Percentiles rank a stretch among this genome's conserved stretches.
These are phyloP conservation scores for Exophiala sp. DNA, from an alignment of 2,329 filamentous ascomycete species.

Conservation along the genomic window DNA sequence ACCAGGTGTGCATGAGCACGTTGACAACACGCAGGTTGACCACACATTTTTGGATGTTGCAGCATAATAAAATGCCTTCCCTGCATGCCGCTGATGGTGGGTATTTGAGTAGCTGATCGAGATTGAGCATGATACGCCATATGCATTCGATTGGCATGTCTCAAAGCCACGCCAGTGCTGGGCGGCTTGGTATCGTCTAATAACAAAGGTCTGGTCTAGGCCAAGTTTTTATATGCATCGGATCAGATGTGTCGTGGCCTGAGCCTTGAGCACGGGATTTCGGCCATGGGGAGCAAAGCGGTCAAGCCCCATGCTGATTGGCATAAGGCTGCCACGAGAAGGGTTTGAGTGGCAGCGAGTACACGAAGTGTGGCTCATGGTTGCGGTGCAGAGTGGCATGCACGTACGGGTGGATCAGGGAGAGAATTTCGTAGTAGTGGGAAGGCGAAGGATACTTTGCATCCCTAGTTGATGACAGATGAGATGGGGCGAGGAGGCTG, in stretches of 20 bases:
- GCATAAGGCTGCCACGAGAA: slow-evolving; percentile 3
- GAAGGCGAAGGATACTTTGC: background rate
- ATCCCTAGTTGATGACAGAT: too few relatives aligned
- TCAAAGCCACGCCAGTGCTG: background rate
- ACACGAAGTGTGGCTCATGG: slow-evolving; percentile 12
- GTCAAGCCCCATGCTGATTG: background rate
- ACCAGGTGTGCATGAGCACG: too few relatives aligned
- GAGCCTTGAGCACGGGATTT: background rate
- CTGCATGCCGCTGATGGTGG: too few relatives aligned
- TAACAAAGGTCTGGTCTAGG: background rate
- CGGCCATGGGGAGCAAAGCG: background rate
- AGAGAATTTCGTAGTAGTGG: background rate
- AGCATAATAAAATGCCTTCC: too few relatives aligned
- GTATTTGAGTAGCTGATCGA: too few relatives aligned
- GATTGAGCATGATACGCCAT: too few relatives aligned
- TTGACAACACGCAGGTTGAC: too few relatives aligned
- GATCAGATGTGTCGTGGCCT: background rate
- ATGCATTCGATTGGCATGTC: too few relatives aligned
- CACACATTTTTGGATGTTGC: too few relatives aligned
- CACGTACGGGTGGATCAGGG: slow-evolving; percentile 5
- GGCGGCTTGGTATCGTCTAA: background rate
- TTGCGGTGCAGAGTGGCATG: slow-evolving; percentile 21
- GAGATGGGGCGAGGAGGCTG: background rate
- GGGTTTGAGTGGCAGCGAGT: slow-evolving; percentile 16
- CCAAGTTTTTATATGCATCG: background rate